Percentiles rank a stretch among this genome's conserved stretches.
Evolutionary conservation across 2,329 filamentous ascomycete genomes (phyloP).

Genomic region (Penicillium sp.): DNA sequence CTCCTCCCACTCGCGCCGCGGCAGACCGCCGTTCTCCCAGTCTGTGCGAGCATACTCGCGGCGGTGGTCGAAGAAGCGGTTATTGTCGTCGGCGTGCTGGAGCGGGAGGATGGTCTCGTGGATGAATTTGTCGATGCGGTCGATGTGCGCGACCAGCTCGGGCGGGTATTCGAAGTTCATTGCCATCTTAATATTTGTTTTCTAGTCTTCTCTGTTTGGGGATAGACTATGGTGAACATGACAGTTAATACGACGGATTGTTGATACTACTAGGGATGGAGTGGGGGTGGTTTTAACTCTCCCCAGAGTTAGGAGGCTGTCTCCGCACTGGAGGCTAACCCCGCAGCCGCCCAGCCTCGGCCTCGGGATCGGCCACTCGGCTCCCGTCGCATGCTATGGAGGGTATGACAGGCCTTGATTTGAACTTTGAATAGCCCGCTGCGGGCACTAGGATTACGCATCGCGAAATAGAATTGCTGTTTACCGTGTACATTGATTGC

Average conservation of each 20-base stretch:
- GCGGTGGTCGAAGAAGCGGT: slow-evolving; percentile 69
- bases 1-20: slow-evolving; percentile 63
- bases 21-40: slow-evolving; percentile 63
- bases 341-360: slow-evolving; percentile 17
- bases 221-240: background rate
- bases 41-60: slow-evolving; percentile 66
- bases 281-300: background rate
- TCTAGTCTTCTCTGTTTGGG: background rate
- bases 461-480: too few relatives aligned
- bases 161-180: slow-evolving; percentile 64
- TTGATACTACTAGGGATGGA: background rate
- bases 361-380: slow-evolving; percentile 10
- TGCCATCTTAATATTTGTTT: slow-evolving; percentile 3
- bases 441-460: too few relatives aligned
- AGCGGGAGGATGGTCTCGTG: slow-evolving; percentile 48
- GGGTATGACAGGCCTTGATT: background rate
- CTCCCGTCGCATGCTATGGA: background rate
- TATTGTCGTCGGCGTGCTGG: slow-evolving; percentile 61
- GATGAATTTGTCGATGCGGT: slow-evolving; percentile 63
- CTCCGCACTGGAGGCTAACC: slow-evolving; percentile 6
- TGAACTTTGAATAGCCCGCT: background rate
- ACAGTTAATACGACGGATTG: background rate
- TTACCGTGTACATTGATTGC: too few relatives aligned
- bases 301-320: background rate
- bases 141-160: slow-evolving; percentile 55